Evolutionary conservation across 352 stramenopile genomes (phyloP), one percentile per base, ranked within the genome.

Genomic region (Elongisporangium senticosum): DNA sequence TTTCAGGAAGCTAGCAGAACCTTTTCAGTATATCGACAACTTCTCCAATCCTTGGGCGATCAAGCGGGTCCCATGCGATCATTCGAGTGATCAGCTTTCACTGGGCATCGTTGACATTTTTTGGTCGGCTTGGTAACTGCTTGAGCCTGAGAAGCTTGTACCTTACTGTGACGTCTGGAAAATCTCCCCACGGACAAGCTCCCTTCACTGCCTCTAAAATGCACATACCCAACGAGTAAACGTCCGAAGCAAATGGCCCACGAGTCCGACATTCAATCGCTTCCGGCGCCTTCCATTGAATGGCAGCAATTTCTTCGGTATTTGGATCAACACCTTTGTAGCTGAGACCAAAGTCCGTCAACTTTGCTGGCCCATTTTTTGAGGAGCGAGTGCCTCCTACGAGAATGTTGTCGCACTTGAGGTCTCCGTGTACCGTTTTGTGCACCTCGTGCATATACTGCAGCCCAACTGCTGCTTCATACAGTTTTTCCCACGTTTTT

Each of bases 401-500:
- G 10, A 95, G 64, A 48, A 94, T 63, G 64, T 95, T 94, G 50
- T 68, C 75, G 17, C 74, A 72, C 63, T 94, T 95, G 22, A 94
- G 69, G 51, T 93, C 84, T 28, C 79, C 74, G 56, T 93, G 84
- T 11, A 92, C 63, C 14, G 80, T 56, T 15, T 63, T 49, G 22
- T 65, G 56, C 21, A 17, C 51, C 11, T 60, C 43, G 59, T 91
- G 77, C 10, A 91, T 53, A 57, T 81, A 85, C 49, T 55, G 37
- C 6, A 93, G 56, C 0, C 77, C 83, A 11, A 61, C 17, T 5
- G 56, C 59, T 17, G 56, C 56, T 20, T 59, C 24, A 49, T 55
- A n/a, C 7, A 64, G 28, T 37, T 59, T 64, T 19, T 17, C 7
- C 52, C 58, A 64, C 7, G 56, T 1, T 22, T 64, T 28, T 17